Conservation (phyloP, 2,329 filamentous ascomycete species). For the Mycogone perniciosa region DNA sequence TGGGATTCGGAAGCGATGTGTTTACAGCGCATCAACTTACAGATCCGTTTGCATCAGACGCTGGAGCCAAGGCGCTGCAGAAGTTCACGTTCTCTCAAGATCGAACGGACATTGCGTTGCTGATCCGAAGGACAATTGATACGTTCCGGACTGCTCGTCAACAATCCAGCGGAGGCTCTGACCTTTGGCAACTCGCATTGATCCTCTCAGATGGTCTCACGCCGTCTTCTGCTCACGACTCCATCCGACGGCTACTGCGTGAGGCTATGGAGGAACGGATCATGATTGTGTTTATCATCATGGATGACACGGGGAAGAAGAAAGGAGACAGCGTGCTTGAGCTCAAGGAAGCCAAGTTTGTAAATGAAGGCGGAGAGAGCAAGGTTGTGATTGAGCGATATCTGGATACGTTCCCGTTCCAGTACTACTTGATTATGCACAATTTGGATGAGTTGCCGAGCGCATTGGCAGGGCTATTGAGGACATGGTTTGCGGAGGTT, state of each 20-base stretch:
- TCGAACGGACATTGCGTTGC: slow-evolving; percentile 74
- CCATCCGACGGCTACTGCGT: slow-evolving; percentile 73
- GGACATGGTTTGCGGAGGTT: slow-evolving; percentile 89
- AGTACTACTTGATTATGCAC: slow-evolving; percentile 92
- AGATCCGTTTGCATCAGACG: slow-evolving; percentile 66
- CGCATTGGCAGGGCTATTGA: slow-evolving; percentile 78
- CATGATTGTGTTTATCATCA: slow-evolving; percentile 97
- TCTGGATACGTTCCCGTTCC: slow-evolving; percentile 92
- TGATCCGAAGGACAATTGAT: slow-evolving; percentile 72
- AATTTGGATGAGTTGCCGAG: slow-evolving; percentile 85
- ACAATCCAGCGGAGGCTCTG: slow-evolving; percentile 42
- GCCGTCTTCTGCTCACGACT: slow-evolving; percentile 71
- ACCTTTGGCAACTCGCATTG: slow-evolving; percentile 92
- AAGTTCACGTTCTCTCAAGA: slow-evolving; percentile 80
- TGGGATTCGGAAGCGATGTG: slow-evolving; percentile 81
- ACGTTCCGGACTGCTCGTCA: slow-evolving; percentile 73
- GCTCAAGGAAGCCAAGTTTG: slow-evolving; percentile 79
- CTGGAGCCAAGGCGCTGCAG: slow-evolving; percentile 77
- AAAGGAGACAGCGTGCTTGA: slow-evolving; percentile 70
- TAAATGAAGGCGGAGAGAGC: slow-evolving; percentile 56
- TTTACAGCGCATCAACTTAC: slow-evolving; percentile 82
- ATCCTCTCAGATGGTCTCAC: slow-evolving; percentile 93
- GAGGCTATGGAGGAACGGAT: slow-evolving; percentile 89
- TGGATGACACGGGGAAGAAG: slow-evolving; percentile 57
- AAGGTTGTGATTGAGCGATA: slow-evolving; percentile 82